Percentiles rank a stretch among this genome's conserved stretches.
Evolutionary conservation across 2,329 filamentous ascomycete species (phyloP).

Genomic region (Colletotrichum sidae): DNA sequence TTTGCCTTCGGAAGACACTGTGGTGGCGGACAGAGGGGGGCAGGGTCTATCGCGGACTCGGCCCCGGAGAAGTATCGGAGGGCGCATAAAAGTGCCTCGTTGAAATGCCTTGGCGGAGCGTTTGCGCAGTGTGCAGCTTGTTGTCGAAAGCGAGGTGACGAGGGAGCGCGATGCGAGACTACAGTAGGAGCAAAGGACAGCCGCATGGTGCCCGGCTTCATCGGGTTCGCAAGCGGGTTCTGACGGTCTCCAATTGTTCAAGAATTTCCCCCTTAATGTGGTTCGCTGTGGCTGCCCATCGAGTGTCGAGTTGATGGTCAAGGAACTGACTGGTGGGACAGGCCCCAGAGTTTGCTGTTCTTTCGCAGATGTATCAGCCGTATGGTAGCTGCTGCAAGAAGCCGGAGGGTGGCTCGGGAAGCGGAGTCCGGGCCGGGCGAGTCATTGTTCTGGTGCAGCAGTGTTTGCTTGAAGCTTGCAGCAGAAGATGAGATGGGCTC

Average conservation of each 20-base stretch:
- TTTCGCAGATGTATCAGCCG: slow-evolving; percentile 15
- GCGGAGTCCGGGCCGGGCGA: slow-evolving; percentile 28
- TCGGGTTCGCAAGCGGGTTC: slow-evolving; percentile 18
- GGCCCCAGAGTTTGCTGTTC: slow-evolving; percentile 10
- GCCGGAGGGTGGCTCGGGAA: slow-evolving; percentile 21
- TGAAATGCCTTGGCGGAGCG: slow-evolving; percentile 19
- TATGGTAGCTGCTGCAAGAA: neutral
- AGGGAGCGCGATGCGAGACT: slow-evolving; percentile 20
- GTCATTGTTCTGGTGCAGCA: slow-evolving; percentile 5
- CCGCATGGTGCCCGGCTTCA: neutral
- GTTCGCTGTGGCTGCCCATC: neutral
- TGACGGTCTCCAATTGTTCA: slow-evolving; percentile 9
- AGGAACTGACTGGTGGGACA: neutral
- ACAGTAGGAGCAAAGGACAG: neutral
- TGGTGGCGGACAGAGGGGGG: neutral
- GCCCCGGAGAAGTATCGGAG: slow-evolving; percentile 27
- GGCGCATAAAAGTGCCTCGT: slow-evolving; percentile 6
- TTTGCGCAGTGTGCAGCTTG: slow-evolving; percentile 6
- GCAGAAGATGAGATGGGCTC: no score
- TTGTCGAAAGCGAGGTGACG: neutral
- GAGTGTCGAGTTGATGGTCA: slow-evolving; percentile 3
- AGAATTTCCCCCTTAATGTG: slow-evolving; percentile 8
- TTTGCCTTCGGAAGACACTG: slow-evolving; percentile 5
- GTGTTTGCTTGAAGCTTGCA: no score
- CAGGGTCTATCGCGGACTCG: slow-evolving; percentile 22